Percentiles rank a stretch among this genome's conserved stretches.
Conservation (phyloP, 2,329 filamentous ascomycete species). For the Epichloe glyceriae region DNA sequence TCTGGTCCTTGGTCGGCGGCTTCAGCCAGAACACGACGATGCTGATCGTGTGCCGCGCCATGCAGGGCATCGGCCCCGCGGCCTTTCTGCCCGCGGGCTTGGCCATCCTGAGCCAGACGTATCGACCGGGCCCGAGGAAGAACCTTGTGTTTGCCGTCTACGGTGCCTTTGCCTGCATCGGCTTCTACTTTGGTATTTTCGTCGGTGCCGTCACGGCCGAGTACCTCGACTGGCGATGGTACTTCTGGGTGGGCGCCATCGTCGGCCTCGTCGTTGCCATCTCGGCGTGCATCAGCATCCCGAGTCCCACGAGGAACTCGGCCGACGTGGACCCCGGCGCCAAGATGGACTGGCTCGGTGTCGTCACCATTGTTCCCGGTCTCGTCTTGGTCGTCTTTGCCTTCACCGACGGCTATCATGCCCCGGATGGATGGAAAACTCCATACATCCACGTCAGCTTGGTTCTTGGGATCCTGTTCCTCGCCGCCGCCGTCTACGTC, state of each 20-base stretch:
- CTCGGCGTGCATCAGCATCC: slow-evolving; percentile 29
- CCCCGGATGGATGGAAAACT: slow-evolving; percentile 56
- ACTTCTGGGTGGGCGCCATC: slow-evolving; percentile 51
- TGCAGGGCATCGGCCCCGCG: slow-evolving; percentile 62
- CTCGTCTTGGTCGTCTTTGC: slow-evolving; percentile 61
- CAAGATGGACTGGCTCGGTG: slow-evolving; percentile 58
- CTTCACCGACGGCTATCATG: slow-evolving; percentile 60
- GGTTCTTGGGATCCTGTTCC: slow-evolving; percentile 45
- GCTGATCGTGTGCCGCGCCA: slow-evolving; percentile 59
- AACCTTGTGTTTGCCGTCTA: slow-evolving; percentile 52
- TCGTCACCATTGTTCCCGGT: slow-evolving; percentile 47
- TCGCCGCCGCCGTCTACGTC: slow-evolving; percentile 51
- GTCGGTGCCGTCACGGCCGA: slow-evolving; percentile 50
- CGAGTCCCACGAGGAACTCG: slow-evolving; percentile 14
- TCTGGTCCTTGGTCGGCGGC: slow-evolving; percentile 58
- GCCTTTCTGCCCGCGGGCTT: slow-evolving; percentile 57
- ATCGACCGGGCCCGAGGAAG: slow-evolving; percentile 58
- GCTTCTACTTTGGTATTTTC: slow-evolving; percentile 55
- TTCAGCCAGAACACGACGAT: slow-evolving; percentile 56
- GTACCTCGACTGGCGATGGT: slow-evolving; percentile 52
- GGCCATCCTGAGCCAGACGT: slow-evolving; percentile 56
- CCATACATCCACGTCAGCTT: slow-evolving; percentile 59
- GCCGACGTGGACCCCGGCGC: slow-evolving; percentile 13
- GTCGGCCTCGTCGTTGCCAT: slow-evolving; percentile 32
- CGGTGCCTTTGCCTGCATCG: slow-evolving; percentile 43